phyloP scores from a whole-genome alignment of 805 yeast genomes.

The Helenozyma rhizophorensis region DNA sequence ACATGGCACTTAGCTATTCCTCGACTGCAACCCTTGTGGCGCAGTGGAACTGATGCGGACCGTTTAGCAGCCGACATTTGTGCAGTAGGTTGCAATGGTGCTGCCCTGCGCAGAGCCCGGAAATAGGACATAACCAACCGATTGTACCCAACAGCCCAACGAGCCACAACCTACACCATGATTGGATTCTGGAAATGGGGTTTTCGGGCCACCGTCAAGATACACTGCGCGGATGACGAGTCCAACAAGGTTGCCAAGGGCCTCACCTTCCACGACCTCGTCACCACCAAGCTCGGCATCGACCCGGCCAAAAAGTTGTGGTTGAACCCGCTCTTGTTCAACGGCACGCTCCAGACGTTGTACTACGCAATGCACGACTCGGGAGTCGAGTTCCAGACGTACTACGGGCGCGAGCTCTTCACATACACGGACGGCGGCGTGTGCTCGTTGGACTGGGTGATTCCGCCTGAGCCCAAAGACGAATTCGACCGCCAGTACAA shows the following conservation, averaged over 20 bases:
- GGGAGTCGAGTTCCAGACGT: conserved; percentile 48
- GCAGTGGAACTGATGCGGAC: no score
- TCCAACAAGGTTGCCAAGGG: conserved; percentile 10
- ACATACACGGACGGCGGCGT: conserved; percentile 62
- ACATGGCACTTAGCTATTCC: no score
- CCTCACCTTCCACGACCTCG: conserved; percentile 12
- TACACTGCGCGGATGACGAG: conserved; percentile 20
- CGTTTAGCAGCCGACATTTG: no score
- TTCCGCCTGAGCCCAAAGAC: conserved; percentile 32
- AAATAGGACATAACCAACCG: no score
- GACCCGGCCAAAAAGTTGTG: conserved; percentile 37
- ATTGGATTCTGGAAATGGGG: conserved; percentile 32
- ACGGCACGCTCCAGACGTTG: conserved; percentile 76
- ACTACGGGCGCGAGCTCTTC: conserved; percentile 70
- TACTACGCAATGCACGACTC: conserved; percentile 56
- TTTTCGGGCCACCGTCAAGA: conserved; percentile 28
- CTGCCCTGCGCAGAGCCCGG: no score
- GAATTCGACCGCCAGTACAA: conserved; percentile 22
- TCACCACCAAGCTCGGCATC: conserved; percentile 1
- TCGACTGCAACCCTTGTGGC: no score
- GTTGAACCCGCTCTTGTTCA: conserved; percentile 59
- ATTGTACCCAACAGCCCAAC: no score
- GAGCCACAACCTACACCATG: not conserved
- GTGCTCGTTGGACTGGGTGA: conserved; percentile 71
- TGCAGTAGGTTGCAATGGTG: no score